Conservation (phyloP, 139 green algal genomes). For the Chlorella sorokiniana region DNA sequence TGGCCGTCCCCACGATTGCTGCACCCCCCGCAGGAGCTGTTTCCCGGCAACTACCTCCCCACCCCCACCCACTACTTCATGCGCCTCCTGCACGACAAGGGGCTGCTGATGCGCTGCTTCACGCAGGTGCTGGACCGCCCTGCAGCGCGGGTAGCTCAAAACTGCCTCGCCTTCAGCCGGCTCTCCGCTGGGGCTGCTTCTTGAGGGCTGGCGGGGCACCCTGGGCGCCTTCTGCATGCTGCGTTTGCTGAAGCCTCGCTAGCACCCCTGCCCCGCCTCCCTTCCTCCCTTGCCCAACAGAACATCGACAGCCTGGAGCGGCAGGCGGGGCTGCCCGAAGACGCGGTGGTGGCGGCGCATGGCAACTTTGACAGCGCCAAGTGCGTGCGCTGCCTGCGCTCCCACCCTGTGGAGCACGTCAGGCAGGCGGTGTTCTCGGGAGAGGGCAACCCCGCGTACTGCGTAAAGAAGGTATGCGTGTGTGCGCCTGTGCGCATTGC, state of each 20-base stretch:
- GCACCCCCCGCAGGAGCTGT: constrained; percentile 55
- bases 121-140: too few relatives aligned
- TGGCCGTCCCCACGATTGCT: background rate
- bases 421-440: constrained; percentile 45
- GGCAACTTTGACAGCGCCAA: constrained; percentile 85
- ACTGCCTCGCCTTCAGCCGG: background rate
- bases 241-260: background rate
- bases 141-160: too few relatives aligned
- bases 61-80: constrained; percentile 86
- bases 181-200: background rate
- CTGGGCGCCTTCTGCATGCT: background rate
- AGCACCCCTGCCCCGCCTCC: too few relatives aligned
- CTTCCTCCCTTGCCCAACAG: constrained; percentile 48
- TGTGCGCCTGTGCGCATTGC: too few relatives aligned
- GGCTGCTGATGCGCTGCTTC: constrained; percentile 75
- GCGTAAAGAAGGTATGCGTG: constrained; percentile 21
- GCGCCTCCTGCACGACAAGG: constrained; percentile 83
- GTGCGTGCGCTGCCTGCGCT: constrained; percentile 60
- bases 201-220: background rate
- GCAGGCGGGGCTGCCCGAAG: constrained; percentile 62
- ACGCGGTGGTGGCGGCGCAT: constrained; percentile 79
- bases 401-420: constrained; percentile 53
- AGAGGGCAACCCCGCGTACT: constrained; percentile 38
- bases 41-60: constrained; percentile 71
- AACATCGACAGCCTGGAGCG: constrained; percentile 86